Evolutionary conservation across 768 basidiomycete species (phyloP), one percentile per base, ranked within the genome.

Genomic region (Arthromyces matolae): DNA sequence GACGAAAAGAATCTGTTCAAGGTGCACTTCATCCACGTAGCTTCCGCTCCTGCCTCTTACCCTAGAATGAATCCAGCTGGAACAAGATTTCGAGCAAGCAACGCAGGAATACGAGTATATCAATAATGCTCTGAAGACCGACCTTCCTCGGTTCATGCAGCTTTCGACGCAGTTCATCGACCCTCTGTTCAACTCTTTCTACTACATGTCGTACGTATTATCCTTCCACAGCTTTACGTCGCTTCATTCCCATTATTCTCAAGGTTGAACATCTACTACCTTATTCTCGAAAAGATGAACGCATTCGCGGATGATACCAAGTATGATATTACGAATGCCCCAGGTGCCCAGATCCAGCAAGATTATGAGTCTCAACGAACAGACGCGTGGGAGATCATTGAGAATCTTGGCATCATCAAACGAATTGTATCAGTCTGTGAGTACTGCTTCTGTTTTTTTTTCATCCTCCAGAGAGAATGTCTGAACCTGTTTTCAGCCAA

Each of bases 1-100:
- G 95, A 98, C 59, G 95, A 98, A 76, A 96, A 97, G 79, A 91
- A 94, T 61, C 61, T 95, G 52, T 96, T 95, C 81, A 96, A 95
- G 77, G 92, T 88, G 48, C 13, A 72, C 66, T 22, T 31, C n/a
- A 16, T 18, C 5, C n/a, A 36, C 19, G 43, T 37, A 8, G 18
- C 12, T 24, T 29, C 19, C 22, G 14, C 28, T 9, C 19, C 4
- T 10, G 16, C 10, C 4, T 16, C 16, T 12, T 29, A 2, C 9
- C 65, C 65, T 66, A n/a, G 51, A 44, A 5, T 23, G 13, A 28
- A 20, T 34, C 10, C 45, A 93, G 91, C 78, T 93, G 43, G 94
- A 96, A 63, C 94, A 96, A 84, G 93, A 96, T 64, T 95, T 92
- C 60, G 94, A 96, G 62, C 69, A 86, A 50, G 93, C 91, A 16